phyloP scores from a whole-genome alignment of 208 protist genomes.

The Acanthamoeba castellanii region DNA sequence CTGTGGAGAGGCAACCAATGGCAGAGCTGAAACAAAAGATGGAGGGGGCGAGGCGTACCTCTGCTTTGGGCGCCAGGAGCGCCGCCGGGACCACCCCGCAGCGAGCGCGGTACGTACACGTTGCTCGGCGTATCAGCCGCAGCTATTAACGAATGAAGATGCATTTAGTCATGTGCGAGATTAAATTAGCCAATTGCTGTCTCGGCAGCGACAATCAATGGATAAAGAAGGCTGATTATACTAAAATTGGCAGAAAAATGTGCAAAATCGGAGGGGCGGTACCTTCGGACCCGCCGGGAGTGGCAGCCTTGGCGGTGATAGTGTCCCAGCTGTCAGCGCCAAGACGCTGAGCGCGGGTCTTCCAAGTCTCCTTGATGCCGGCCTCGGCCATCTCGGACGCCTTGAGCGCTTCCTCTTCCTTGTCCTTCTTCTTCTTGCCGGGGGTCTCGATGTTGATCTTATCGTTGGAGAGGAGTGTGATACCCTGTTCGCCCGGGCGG shows the following conservation, averaged over 20 bases:
- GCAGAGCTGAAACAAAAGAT: no score
- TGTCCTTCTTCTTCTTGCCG: slow-evolving; percentile 55
- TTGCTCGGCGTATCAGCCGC: slow-evolving; percentile 28
- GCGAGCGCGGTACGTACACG: slow-evolving; percentile 17
- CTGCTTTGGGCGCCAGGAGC: neutral
- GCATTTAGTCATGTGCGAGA: neutral
- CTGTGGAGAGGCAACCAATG: neutral
- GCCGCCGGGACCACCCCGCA: neutral
- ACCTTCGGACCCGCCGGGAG: neutral
- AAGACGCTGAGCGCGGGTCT: slow-evolving; percentile 48
- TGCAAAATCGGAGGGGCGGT: neutral
- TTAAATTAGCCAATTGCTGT: no score
- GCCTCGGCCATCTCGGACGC: slow-evolving; percentile 6
- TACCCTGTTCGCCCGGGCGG: neutral
- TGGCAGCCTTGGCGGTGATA: slow-evolving; percentile 2
- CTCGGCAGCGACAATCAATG: no score
- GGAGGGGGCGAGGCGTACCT: slow-evolving; percentile 48
- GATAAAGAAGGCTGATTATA: no score
- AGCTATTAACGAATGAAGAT: neutral
- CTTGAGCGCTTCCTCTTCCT: slow-evolving; percentile 68
- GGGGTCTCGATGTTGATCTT: slow-evolving; percentile 8
- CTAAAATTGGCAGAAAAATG: neutral
- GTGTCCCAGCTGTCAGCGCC: slow-evolving; percentile 66
- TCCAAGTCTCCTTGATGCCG: slow-evolving; percentile 48
- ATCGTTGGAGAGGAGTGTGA: neutral